Evolutionary conservation across 257 asterid genomes (phyloP).

Genomic region (Nicotiana tabacum): DNA sequence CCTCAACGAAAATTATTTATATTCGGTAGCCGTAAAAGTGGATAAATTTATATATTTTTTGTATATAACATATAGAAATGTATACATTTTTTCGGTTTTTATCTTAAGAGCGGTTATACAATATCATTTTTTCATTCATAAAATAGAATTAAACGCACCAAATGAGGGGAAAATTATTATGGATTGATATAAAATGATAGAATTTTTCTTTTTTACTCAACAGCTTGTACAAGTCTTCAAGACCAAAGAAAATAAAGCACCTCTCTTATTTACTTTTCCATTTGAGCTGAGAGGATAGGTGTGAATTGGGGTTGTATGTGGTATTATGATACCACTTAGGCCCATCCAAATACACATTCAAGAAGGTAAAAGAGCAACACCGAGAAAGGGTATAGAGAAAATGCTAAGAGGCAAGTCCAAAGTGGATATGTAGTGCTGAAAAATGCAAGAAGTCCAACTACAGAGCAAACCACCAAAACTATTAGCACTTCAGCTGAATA

Average conservation of each 20-base stretch:
- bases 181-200: not conserved
- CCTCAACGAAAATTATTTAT: too few species aligned
- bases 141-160: not conserved
- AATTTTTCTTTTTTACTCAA: not conserved
- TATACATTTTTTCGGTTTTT: too few species aligned
- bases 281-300: not conserved
- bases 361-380: slow-evolving; percentile 19
- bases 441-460: slow-evolving; percentile 28
- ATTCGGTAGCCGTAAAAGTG: too few species aligned
- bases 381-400: slow-evolving; percentile 31
- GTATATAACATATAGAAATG: too few species aligned
- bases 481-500: slow-evolving; percentile 38
- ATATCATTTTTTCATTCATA: not conserved
- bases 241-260: not conserved
- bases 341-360: slow-evolving; percentile 25
- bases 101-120: too few species aligned
- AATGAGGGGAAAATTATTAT: not conserved
- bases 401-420: slow-evolving; percentile 31
- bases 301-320: not conserved
- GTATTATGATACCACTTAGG: not conserved
- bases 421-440: slow-evolving; percentile 24
- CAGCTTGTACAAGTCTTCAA: not conserved
- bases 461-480: slow-evolving; percentile 24
- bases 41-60: too few species aligned
- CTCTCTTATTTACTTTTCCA: not conserved